phyloP scores from a whole-genome alignment of 495 filamentous ascomycete genomes.

The Xylaria palmicola region DNA sequence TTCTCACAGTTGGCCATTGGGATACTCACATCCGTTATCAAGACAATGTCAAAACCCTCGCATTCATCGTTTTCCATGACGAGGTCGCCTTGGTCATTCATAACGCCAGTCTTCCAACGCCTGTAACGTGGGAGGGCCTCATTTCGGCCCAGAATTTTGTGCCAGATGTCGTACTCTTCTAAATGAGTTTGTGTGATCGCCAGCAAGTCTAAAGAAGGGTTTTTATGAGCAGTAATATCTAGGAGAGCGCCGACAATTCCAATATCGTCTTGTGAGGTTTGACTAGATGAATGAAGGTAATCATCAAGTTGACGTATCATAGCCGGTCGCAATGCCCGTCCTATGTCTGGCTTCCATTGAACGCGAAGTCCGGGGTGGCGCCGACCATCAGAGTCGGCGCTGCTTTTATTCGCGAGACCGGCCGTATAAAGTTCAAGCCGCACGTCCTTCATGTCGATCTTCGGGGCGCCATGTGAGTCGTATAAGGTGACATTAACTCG shows the following conservation, averaged over 20 bases:
- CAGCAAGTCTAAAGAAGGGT: constrained; percentile 25
- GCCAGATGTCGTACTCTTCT: constrained; percentile 14
- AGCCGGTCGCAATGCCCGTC: constrained; percentile 6
- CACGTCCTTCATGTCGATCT: constrained; percentile 8
- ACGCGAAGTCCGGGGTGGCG: constrained; percentile 28
- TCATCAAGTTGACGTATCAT: not conserved
- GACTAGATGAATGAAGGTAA: not conserved
- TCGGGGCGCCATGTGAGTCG: not conserved
- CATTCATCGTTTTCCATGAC: not conserved
- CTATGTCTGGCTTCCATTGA: constrained; percentile 37
- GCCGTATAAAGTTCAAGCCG: constrained; percentile 17
- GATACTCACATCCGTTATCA: constrained; percentile 18
- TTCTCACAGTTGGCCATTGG: not conserved
- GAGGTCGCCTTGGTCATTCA: constrained; percentile 6
- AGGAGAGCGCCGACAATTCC: constrained; percentile 16
- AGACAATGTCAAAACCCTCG: constrained; percentile 10
- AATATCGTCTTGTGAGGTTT: constrained; percentile 7
- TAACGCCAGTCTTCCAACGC: constrained; percentile 2
- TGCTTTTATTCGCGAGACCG: constrained; percentile 1
- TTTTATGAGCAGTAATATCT: constrained; percentile 25
- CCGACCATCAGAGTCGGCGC: not conserved
- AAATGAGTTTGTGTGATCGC: constrained; percentile 7
- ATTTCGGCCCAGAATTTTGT: constrained; percentile 4
- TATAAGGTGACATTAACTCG: constrained; percentile 10
- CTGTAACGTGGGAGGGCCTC: constrained; percentile 17